A percentile compares a stretch with the other conserved stretches of the same genome.
Conservation (phyloP, 169 alveolate genomes). For the Eimeria brunetti region DNA sequence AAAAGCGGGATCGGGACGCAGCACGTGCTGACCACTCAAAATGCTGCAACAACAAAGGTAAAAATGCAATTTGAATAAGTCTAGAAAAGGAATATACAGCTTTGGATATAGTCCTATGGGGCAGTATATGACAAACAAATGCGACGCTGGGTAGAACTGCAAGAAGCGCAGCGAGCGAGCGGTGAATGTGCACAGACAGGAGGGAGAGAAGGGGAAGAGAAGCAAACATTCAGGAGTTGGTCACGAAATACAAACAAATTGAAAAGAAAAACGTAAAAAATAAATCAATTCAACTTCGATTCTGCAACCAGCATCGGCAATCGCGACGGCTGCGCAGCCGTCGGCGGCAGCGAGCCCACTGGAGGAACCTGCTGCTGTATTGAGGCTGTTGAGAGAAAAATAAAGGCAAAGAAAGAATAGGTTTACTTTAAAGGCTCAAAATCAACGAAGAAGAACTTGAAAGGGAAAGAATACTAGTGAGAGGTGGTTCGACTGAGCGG, state of each 20-base stretch:
- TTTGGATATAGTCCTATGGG: no score
- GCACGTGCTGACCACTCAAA: no score
- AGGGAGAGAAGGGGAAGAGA: background rate
- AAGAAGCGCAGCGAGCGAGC: no score
- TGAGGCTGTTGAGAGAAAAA: background rate
- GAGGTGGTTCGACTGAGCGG: background rate
- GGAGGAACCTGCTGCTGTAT: background rate
- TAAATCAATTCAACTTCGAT: background rate
- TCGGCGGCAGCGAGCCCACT: conserved; percentile 25
- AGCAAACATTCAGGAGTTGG: background rate
- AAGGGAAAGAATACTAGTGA: background rate
- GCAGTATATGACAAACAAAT: no score
- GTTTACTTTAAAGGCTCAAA: background rate
- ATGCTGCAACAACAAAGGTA: no score
- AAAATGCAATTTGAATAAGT: no score
- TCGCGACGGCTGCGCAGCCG: background rate
- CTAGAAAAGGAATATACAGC: no score
- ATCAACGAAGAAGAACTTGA: background rate
- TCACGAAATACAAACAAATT: background rate
- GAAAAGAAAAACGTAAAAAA: background rate
- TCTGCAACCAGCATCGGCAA: background rate
- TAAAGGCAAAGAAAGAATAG: background rate
- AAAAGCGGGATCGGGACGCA: background rate
- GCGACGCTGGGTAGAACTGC: no score
- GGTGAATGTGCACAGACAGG: no score